Percentiles rank a stretch among this genome's conserved stretches.
phyloP scores from a whole-genome alignment of 768 basidiomycete genomes.

The Trametes villosa region DNA sequence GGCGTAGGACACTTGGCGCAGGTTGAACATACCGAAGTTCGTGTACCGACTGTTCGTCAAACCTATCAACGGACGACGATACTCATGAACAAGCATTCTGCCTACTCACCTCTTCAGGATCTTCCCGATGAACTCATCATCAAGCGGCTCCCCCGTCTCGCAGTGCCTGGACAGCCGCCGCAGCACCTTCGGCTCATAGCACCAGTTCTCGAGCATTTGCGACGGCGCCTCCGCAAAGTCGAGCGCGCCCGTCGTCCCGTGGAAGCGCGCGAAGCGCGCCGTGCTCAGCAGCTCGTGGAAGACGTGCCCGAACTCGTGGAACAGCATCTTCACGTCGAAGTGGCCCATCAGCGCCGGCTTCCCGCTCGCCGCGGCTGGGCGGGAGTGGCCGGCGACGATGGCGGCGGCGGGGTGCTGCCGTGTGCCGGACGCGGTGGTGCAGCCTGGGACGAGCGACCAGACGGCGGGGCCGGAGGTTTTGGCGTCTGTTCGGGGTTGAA shows the following conservation, averaged over 20 bases:
- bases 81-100: too few species aligned
- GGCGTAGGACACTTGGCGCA: slow-evolving; percentile 84
- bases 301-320: slow-evolving; percentile 81
- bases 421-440: slow-evolving; percentile 54
- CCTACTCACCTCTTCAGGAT: slow-evolving; percentile 69
- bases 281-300: slow-evolving; percentile 61
- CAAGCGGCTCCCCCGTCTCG: slow-evolving; percentile 69
- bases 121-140: slow-evolving; percentile 76
- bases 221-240: slow-evolving; percentile 91
- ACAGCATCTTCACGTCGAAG: slow-evolving; percentile 86
- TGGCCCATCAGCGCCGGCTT: slow-evolving; percentile 85
- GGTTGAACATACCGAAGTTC: slow-evolving; percentile 80
- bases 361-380: slow-evolving; percentile 62
- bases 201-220: slow-evolving; percentile 93
- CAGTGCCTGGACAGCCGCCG: slow-evolving; percentile 81
- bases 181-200: slow-evolving; percentile 81
- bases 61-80: not conserved
- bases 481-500: too few species aligned
- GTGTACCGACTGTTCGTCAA: slow-evolving; percentile 55
- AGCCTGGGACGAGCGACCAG: slow-evolving; percentile 58
- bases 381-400: slow-evolving; percentile 92
- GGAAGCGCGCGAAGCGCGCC: slow-evolving; percentile 79
- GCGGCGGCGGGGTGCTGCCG: slow-evolving; percentile 75
- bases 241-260: slow-evolving; percentile 62
- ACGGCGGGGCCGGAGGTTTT: not conserved